phyloP scores from a whole-genome alignment of 768 basidiomycete genomes.

The Naganishia kalamii region DNA sequence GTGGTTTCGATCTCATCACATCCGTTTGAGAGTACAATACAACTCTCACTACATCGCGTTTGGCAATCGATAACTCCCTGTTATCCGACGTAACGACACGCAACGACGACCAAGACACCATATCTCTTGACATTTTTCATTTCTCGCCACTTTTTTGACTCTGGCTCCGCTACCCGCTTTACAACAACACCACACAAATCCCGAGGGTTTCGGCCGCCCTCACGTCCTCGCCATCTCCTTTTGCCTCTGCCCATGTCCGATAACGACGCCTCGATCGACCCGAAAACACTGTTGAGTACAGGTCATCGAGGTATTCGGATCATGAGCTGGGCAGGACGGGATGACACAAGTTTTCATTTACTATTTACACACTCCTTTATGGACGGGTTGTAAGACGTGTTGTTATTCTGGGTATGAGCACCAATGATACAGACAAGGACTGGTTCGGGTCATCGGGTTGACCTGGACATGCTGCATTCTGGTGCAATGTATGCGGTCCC shows the following conservation, averaged over 20 bases:
- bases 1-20: background rate
- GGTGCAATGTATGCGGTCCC: too few relatives aligned
- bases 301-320: constrained; percentile 4
- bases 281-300: constrained; percentile 15
- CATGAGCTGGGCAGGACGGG: background rate
- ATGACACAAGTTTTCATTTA: background rate
- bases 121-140: background rate
- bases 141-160: background rate
- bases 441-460: too few relatives aligned
- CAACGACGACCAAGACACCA: constrained; percentile 2
- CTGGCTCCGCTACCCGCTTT: constrained; percentile 14
- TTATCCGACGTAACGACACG: constrained; percentile 9
- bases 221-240: constrained; percentile 14
- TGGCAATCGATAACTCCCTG: background rate
- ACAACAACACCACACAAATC: constrained; percentile 17
- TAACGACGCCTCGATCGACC: background rate
- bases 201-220: constrained; percentile 19
- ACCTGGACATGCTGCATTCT: too few relatives aligned
- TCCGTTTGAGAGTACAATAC: background rate
- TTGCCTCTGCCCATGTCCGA: background rate
- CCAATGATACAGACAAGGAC: background rate
- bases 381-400: constrained; percentile 19
- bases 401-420: constrained; percentile 16
- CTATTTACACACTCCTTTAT: constrained; percentile 9
- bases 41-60: background rate